Conservation (phyloP, 495 filamentous ascomycete genomes). For the Geopyxis carbonaria region DNA sequence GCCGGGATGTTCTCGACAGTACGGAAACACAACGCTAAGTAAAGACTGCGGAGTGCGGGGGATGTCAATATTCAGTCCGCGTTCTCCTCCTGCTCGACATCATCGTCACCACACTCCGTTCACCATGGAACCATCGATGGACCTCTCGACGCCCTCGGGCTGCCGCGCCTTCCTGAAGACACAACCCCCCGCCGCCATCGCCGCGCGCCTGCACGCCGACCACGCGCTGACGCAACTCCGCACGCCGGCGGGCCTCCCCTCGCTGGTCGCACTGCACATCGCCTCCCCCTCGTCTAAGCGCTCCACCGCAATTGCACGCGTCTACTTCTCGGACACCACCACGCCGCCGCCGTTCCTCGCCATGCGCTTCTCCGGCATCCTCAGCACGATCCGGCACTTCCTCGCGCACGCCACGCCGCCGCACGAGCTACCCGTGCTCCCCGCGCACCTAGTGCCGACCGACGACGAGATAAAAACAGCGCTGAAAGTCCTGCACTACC, state of each 20-base stretch:
- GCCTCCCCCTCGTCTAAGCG: neutral
- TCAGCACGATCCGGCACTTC: slow-evolving; percentile 25
- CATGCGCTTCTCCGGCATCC: slow-evolving; percentile 23
- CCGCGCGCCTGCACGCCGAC: neutral
- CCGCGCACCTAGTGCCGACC: slow-evolving; percentile 12
- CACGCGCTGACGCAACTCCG: neutral
- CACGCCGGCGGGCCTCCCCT: too few species aligned
- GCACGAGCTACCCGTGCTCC: too few species aligned
- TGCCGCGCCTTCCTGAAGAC: slow-evolving; percentile 2
- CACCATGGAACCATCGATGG: neutral
- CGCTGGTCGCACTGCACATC: neutral
- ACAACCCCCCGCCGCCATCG: slow-evolving; percentile 2
- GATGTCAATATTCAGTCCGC: neutral
- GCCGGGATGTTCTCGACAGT: neutral
- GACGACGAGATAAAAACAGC: slow-evolving; percentile 21
- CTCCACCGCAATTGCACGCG: slow-evolving; percentile 3
- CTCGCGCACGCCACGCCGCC: slow-evolving; percentile 11
- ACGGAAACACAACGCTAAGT: neutral
- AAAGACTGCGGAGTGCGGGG: neutral
- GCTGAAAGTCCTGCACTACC: slow-evolving; percentile 24
- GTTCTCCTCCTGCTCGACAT: neutral
- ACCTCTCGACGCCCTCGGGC: slow-evolving; percentile 5
- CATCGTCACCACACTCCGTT: neutral
- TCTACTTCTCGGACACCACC: neutral
- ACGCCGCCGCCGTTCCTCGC: neutral